A percentile compares a stretch with the other conserved stretches of the same genome.
phyloP scores from a whole-genome alignment of 768 basidiomycete genomes.

The Tulasnella sp. region DNA sequence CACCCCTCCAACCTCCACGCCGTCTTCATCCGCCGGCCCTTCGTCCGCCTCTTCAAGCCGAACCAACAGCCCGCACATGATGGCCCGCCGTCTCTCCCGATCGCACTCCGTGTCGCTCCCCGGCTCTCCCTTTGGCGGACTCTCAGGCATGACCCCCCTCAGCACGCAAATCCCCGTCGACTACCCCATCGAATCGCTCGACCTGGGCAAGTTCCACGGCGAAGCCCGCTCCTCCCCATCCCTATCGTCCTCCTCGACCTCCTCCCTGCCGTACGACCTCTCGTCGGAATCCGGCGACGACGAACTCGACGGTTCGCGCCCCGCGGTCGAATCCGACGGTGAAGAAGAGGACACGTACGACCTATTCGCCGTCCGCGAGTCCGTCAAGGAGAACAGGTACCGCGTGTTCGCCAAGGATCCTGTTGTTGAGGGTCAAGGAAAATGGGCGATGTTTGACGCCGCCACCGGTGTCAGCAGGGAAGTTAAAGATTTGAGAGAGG shows the following conservation, averaged over 20 bases:
- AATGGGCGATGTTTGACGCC: constrained; percentile 27
- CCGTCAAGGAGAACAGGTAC: constrained; percentile 2
- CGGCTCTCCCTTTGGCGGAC: not conserved
- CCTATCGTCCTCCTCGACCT: not conserved
- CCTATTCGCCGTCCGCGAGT: constrained; percentile 22
- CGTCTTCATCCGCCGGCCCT: not conserved
- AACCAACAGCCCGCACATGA: not conserved
- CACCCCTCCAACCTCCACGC: not conserved
- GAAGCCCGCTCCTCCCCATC: constrained; percentile 24
- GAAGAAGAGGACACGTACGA: constrained; percentile 26
- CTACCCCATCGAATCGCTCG: constrained; percentile 23
- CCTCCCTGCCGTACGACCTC: not conserved
- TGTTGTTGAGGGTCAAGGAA: not conserved
- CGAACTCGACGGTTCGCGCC: not conserved
- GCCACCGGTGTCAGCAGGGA: constrained; percentile 14
- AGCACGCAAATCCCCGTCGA: constrained; percentile 8
- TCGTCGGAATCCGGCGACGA: constrained; percentile 16
- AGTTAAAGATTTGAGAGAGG: constrained; percentile 22
- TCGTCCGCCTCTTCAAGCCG: not conserved
- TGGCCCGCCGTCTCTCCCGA: constrained; percentile 3
- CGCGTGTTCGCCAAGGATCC: constrained; percentile 27
- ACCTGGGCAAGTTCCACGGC: constrained; percentile 13
- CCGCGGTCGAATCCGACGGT: not conserved
- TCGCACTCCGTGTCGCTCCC: not conserved
- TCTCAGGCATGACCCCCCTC: not conserved